Percentiles rank a stretch among this genome's conserved stretches.
These are phyloP conservation scores for Emmonsia crescens DNA, from an alignment of 2,329 filamentous ascomycete species.

Conservation along the genomic window DNA sequence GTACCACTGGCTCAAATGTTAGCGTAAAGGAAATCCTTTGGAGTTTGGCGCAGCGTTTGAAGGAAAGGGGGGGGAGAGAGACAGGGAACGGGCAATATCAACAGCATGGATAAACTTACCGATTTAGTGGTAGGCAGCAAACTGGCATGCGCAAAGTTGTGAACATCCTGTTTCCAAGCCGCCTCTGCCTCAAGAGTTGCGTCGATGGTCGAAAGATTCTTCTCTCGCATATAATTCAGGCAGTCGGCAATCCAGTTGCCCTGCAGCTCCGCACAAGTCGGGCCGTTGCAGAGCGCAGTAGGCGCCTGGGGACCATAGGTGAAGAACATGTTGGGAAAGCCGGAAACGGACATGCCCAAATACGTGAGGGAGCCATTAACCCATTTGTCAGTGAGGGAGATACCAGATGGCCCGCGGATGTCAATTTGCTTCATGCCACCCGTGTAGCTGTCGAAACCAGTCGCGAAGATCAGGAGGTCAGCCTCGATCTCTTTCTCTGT, in stretches of 20 bases:
- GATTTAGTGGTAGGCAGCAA: conserved; percentile 39
- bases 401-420: conserved; percentile 20
- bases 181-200: conserved; percentile 37
- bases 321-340: conserved; percentile 42
- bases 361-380: conserved; percentile 27
- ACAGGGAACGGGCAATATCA: background rate
- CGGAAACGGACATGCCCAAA: conserved; percentile 18
- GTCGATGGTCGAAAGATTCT: conserved; percentile 43
- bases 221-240: conserved; percentile 39
- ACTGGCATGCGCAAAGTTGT: conserved; percentile 33
- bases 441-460: conserved; percentile 32
- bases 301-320: conserved; percentile 47
- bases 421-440: conserved; percentile 28
- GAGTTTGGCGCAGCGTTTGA: background rate
- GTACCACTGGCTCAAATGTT: conserved; percentile 26
- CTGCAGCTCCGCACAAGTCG: conserved; percentile 43
- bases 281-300: conserved; percentile 46
- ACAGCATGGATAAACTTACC: conserved; percentile 15
- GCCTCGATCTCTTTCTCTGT: conserved; percentile 28
- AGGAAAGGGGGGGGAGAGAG: no score
- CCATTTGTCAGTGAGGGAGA: conserved; percentile 27
- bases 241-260: conserved; percentile 45
- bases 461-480: conserved; percentile 32
- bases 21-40: background rate
- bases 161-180: conserved; percentile 41